A percentile compares a stretch with the other conserved stretches of the same genome.
Conservation (phyloP, 2,329 filamentous ascomycete species). For the Fusarium nodosum region DNA sequence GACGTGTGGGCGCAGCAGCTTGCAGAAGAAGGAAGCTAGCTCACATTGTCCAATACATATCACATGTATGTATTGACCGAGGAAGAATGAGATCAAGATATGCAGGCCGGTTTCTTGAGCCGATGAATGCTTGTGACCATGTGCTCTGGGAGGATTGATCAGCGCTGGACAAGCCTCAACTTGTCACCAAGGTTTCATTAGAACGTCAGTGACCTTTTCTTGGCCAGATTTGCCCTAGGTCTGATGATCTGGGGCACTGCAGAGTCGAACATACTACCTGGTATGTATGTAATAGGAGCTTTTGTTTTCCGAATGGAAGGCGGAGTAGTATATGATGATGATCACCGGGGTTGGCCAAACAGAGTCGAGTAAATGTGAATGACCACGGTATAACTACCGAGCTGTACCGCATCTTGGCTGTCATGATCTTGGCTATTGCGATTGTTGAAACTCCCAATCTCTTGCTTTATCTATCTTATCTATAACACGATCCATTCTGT, state of each 20-base stretch:
- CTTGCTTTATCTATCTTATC: neutral
- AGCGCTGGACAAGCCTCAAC: neutral
- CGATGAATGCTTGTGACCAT: slow-evolving; percentile 3
- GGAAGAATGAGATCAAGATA: neutral
- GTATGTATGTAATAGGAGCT: neutral
- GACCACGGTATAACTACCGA: slow-evolving; percentile 7
- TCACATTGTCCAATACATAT: neutral
- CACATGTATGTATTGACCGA: neutral
- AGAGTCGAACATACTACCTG: neutral
- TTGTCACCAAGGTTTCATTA: neutral
- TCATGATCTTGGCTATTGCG: neutral
- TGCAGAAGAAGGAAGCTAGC: neutral
- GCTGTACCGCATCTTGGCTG: neutral
- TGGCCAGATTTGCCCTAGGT: neutral
- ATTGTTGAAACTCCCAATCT: neutral
- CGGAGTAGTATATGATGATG: neutral
- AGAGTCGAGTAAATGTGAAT: neutral
- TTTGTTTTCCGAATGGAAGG: neutral
- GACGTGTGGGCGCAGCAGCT: neutral
- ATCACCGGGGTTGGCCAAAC: neutral
- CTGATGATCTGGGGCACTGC: neutral
- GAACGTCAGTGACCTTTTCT: neutral
- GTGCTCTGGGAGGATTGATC: neutral
- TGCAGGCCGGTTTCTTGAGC: neutral
- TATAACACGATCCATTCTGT: neutral